Base-by-base conservation (phyloP, 129 eudicot genomes). In the Lactuca sativa region DNA sequence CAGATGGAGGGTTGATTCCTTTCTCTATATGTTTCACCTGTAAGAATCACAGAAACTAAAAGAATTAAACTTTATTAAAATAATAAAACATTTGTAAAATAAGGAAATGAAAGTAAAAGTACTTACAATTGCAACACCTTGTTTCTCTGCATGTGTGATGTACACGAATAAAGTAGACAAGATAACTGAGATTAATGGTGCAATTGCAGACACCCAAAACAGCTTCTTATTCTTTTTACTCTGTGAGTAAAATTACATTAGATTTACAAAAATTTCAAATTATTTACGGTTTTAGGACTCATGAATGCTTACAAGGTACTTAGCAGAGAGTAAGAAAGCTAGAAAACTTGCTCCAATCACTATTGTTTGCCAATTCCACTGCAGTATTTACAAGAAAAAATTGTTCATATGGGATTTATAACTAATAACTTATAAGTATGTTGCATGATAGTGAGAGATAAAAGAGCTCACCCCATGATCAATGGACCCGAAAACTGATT, bases 301-400 rank as follows among this genome's bases (percentile, higher is more conserved):
- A 43, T 17, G 61, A 16, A 77, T 8, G 16, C 96, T 85, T 82
- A 91, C 97, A 66, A 85, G 84, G 80, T 79, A 82, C 71, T 84
- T 88, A 11, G 96, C 86, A 3, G 81, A 54, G 4, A 91, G 84
- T 53, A 91, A 88, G 77, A 91, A 82, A 40, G 72, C 82, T 31
- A 91, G 80, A 80, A 91, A 91, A 14, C 83, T 69, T 64, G 90
- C 66, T 82, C 83, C 97, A 5, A 91, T 88, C 43, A 88, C 78
- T 41, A 91, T 88, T n/a, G 97, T 91, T 79, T 83, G 84, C 97
- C 92, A 91, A 74, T 91, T 91, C 97, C 97, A 91, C 97, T 91
- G 85, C 77, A 87, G 75, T 32, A n/a, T 61, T 6, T 13, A 16
- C 17, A 16, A 49, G 12, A 62, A 54, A 54, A 9, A 12, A 12